A percentile compares a stretch with the other conserved stretches of the same genome.
These are phyloP conservation scores for Pholiota adiposa DNA, from an alignment of 1,284 basidiomycete genomes.

Conservation along the genomic window DNA sequence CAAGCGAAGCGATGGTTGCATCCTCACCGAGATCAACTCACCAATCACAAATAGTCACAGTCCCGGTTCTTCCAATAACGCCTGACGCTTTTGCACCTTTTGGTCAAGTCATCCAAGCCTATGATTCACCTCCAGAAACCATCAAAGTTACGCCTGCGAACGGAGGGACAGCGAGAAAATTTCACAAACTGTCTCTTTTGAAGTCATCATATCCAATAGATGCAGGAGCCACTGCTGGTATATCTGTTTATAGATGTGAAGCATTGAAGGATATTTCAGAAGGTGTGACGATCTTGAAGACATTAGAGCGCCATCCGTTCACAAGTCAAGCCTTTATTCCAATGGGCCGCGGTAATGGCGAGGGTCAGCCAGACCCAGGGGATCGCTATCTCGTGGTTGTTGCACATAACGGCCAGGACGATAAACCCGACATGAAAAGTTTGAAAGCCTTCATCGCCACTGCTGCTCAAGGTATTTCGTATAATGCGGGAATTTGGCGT, in stretches of 20 bases:
- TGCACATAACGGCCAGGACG: conserved; percentile 74
- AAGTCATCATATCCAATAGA: conserved; percentile 64
- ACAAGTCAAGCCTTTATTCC: conserved; percentile 92
- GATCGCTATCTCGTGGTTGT: conserved; percentile 82
- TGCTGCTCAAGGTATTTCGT: conserved; percentile 83
- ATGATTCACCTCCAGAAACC: conserved; percentile 68
- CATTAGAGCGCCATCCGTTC: conserved; percentile 76
- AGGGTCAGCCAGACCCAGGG: conserved; percentile 54
- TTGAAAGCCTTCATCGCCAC: conserved; percentile 82
- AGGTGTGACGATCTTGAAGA: conserved; percentile 55
- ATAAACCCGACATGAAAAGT: conserved; percentile 74
- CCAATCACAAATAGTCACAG: conserved; percentile 31
- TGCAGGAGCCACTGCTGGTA: conserved; percentile 57
- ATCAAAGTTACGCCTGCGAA: conserved; percentile 82
- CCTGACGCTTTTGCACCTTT: conserved; percentile 82
- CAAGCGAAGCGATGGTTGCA: conserved; percentile 3
- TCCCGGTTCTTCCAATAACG: conserved; percentile 81
- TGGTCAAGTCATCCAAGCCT: conserved; percentile 88
- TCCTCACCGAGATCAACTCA: conserved; percentile 16
- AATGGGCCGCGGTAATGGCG: conserved; percentile 63
- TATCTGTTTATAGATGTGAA: conserved; percentile 78
- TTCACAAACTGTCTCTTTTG: conserved; percentile 81
- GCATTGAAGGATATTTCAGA: conserved; percentile 55
- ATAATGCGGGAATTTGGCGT: conserved; percentile 88
- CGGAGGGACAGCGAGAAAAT: conserved; percentile 87